Conservation (phyloP, 805 yeast species). For the Jamesozyma hellenica region DNA sequence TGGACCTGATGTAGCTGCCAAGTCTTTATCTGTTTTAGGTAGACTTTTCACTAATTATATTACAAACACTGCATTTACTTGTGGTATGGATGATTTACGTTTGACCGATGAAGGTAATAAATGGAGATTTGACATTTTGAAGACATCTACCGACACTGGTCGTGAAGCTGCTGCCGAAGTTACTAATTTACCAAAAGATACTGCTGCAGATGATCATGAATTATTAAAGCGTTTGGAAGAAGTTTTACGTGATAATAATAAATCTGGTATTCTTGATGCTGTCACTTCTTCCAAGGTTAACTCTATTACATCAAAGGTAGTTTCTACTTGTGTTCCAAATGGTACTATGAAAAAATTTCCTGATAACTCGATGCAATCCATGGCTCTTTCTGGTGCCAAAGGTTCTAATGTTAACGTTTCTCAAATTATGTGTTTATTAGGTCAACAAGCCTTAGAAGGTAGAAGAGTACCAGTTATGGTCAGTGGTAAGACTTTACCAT, state of each 20-base stretch:
- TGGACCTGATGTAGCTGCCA: constrained; percentile 85
- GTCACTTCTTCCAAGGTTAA: constrained; percentile 90
- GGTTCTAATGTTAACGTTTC: constrained; percentile 98
- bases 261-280: constrained; percentile 90
- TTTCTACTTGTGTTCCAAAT: constrained; percentile 84
- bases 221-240: constrained; percentile 84
- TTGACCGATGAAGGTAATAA: constrained; percentile 83
- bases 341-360: constrained; percentile 97
- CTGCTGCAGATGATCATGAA: constrained; percentile 54
- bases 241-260: constrained; percentile 84
- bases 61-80: constrained; percentile 86
- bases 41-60: constrained; percentile 89
- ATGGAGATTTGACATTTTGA: constrained; percentile 77
- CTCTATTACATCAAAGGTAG: constrained; percentile 88
- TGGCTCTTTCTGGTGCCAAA: constrained; percentile 98
- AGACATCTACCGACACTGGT: constrained; percentile 72
- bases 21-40: constrained; percentile 83
- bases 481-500: constrained; percentile 92
- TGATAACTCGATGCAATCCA: constrained; percentile 92
- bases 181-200: constrained; percentile 57
- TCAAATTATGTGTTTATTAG: constrained; percentile 97
- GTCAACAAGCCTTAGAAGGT: constrained; percentile 98
- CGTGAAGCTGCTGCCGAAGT: constrained; percentile 91
- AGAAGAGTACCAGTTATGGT: constrained; percentile 99
- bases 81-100: constrained; percentile 99